Evolutionary conservation across 345 rosid species (phyloP), one percentile per base, ranked within the genome.

Genomic region (Rubroshorea leprosula): DNA sequence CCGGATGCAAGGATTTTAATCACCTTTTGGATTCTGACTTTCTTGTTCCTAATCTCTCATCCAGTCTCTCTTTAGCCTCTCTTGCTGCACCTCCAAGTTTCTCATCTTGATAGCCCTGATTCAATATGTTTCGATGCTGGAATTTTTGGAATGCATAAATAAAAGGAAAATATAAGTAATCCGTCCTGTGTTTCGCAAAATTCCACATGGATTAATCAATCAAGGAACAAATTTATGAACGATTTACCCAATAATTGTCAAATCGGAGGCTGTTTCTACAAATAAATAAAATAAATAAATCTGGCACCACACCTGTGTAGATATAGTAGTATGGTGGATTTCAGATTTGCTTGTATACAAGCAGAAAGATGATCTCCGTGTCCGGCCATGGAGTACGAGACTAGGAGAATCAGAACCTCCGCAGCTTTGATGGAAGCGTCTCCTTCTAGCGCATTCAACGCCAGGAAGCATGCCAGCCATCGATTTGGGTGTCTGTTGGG

Each of bases 391-490:
- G 15, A 72, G 69, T 0, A 66, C 47, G 52, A 63, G 24, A 39
- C 43, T 54, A 5, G 74, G 66, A 1, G 81, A 58, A 20, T 85
- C 94, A 8, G 74, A 54, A 50, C 63, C 52, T 0, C 68, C 76
- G 44, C 81, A 76, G 72, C 83, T 74, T 5, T 69, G 87, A 71
- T 80, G 89, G 51, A 84, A 59, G 4, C 90, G 74, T 51, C 97
- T 80, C 68, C 97, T 72, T 38, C 97, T 71, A 1, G 96, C 96
- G 61, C 80, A 73, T 66, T 89, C 91, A 51, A 89, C 94, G 12
- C 97, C 99, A 43, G 90, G 84, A 56, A 93, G 78, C 91, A 83
- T 83, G 0, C 97, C 96, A 4, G 97, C 95, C 89, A 87, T 87
- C 29, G 59, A 45, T 63, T 8, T 35, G 3, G 31, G 8, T 27